Base-by-base conservation (phyloP, 371 early-diverging fungal genomes). In the Mucor racemosus region DNA sequence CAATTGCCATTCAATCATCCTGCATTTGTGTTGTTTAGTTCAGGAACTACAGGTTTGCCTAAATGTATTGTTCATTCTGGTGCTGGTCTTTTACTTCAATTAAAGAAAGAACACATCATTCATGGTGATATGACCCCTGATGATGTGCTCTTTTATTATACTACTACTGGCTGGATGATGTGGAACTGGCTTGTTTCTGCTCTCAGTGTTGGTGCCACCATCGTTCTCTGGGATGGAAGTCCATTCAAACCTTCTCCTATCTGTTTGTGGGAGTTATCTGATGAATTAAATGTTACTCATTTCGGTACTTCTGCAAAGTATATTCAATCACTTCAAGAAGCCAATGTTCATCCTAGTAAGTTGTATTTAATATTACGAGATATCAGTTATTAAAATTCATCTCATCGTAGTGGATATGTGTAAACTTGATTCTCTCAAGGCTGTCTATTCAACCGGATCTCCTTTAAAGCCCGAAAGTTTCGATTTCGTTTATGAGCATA, bases 141-240 rank as follows among this genome's bases (percentile, higher is more conserved):
- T 7, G 98, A 97, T 70, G 89, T 94, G 0, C 81, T 94, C 65
- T 91, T 98, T 69, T 95, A 98, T 68, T 98, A 97, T 76, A 95
- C 98, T 0, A 98, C 97, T 0, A 96, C 96, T 0, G 96, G 97
- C 8, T 97, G 97, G 98, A 98, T 98, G 99, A 98, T 98, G 99
- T 98, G 98, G 98, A 96, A 98, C 78, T 98, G 97, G 97, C 87
- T 97, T 26, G 88, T 96, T 0, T 77, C 89, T 14, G 96, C 87
- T 10, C 74, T 96, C n/a, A 80, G 89, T 35, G 80, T 91, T 11
- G 97, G 97, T 33, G 73, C 85, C 10, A 93, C 97, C 1, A 84
- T 97, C 41, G 94, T 97, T 4, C 77, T 93, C 5, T 98, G 93
- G 87, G 97, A 97, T 68, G 99, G 99, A 21, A 94, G 94, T 46